Evolutionary conservation across 257 asterid species (phyloP), one percentile per base, ranked within the genome.

Genomic region (Marsdenia floribunda): DNA sequence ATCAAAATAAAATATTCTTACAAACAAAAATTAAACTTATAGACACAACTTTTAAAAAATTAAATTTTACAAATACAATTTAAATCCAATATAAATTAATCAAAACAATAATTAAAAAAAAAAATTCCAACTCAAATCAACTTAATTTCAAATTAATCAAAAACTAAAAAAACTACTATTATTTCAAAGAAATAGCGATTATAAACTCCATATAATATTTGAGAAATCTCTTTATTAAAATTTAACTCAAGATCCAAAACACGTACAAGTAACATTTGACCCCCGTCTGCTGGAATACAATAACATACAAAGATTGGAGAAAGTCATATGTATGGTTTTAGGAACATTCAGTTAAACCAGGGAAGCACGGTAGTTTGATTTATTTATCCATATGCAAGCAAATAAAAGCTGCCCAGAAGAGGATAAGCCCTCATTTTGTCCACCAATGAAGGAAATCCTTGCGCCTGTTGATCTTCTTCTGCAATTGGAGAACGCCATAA

Each of bases 391-490:
- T 46, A 68, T 40, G 75, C 74, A 73, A 24, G 79, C 72, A 75
- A 42, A 77, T 72, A 35, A 44, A 50, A 77, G 57, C 73, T 26
- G 71, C 55, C 75, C 53, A 19, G n/a, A 11, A 60, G 55, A 8
- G 67, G 24, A 40, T 78, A 15, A 1, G 65, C 26, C 60, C 83
- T 87, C 84, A 93, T 59, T 91, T 86, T 78, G 92, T 93, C 98
- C 98, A 93, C 98, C 98, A 93, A 57, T 78, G 90, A 69, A 91
- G 96, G 87, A 93, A 88, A 83, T 93, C 98, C 82, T 92, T 90
- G 85, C 98, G 97, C 90, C 98, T 80, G 63, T 84, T 88, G 84
- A 93, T 91, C 86, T 93, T 93, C 87, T 93, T 93, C 96, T 93
- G 98, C 83, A 93, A 85, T 81, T 93, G 97, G 75, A 93, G 98